Conservation (phyloP, 179 eudicot species). For the Camellia oleifera region DNA sequence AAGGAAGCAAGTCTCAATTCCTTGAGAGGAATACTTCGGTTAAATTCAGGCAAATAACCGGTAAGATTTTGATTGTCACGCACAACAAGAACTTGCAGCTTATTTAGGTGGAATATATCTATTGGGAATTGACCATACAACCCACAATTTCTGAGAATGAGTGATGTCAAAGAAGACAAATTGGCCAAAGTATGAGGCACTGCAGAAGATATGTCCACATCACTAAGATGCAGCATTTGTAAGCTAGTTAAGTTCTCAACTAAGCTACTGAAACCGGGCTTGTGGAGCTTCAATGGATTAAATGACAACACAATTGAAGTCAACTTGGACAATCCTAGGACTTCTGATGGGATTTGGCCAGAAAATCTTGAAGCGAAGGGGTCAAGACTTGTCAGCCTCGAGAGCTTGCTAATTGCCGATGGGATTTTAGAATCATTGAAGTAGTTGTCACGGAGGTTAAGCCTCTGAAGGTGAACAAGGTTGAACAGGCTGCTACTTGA, state of each 20-base stretch:
- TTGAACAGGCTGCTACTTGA: slow-evolving; percentile 15
- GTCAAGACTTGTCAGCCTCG: slow-evolving; percentile 3
- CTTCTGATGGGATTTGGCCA: slow-evolving; percentile 17
- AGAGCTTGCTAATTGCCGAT: slow-evolving; percentile 2
- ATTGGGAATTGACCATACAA: slow-evolving; percentile 31
- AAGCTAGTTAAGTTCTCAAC: slow-evolving; percentile 26
- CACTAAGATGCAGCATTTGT: slow-evolving; percentile 15
- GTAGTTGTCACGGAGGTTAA: slow-evolving; percentile 2
- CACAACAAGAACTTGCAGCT: slow-evolving; percentile 18
- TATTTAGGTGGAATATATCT: slow-evolving; percentile 22
- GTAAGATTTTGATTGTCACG: slow-evolving; percentile 14
- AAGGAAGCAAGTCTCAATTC: slow-evolving; percentile 6
- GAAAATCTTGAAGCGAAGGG: slow-evolving; percentile 13
- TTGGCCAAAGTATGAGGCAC: slow-evolving; percentile 24
- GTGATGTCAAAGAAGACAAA: slow-evolving; percentile 15
- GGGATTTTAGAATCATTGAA: slow-evolving; percentile 9
- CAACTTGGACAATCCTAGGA: slow-evolving; percentile 6
- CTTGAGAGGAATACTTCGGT: slow-evolving; percentile 12
- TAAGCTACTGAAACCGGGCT: slow-evolving; percentile 15
- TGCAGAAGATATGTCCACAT: slow-evolving; percentile 20
- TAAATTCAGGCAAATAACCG: slow-evolving; percentile 37
- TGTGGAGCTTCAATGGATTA: slow-evolving; percentile 16
- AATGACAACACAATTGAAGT: slow-evolving; percentile 18
- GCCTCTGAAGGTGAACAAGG: slow-evolving; percentile 15
- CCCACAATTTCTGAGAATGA: slow-evolving; percentile 20